phyloP scores from a whole-genome alignment of 768 basidiomycete genomes.

The Leccinum uliginosum region DNA sequence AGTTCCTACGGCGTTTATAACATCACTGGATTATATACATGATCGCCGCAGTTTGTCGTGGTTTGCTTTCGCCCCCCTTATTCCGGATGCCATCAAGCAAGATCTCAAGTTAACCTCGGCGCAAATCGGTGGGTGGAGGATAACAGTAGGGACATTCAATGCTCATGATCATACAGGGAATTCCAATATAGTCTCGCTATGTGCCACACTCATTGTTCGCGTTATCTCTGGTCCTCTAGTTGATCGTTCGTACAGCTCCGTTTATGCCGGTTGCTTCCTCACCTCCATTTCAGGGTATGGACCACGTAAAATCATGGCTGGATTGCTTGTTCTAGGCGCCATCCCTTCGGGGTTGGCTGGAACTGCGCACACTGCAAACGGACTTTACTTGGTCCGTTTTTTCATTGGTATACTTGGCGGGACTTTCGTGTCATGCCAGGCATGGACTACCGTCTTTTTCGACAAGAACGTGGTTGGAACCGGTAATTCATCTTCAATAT shows the following conservation, averaged over 20 bases:
- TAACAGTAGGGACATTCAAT: neutral
- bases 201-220: constrained; percentile 47
- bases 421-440: constrained; percentile 58
- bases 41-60: constrained; percentile 32
- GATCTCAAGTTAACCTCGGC: constrained; percentile 47
- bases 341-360: constrained; percentile 59
- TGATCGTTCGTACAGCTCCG: constrained; percentile 28
- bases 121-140: constrained; percentile 35
- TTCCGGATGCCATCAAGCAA: constrained; percentile 49
- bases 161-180: constrained; percentile 29
- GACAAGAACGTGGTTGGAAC: constrained; percentile 45
- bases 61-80: constrained; percentile 62
- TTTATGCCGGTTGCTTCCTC: neutral
- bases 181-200: constrained; percentile 46
- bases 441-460: constrained; percentile 60
- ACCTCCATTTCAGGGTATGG: constrained; percentile 33
- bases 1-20: neutral
- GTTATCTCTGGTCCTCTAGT: constrained; percentile 47
- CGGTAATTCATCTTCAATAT: constrained; percentile 10
- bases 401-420: constrained; percentile 60
- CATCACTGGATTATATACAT: neutral
- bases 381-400: constrained; percentile 46
- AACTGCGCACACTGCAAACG: constrained; percentile 36
- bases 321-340: constrained; percentile 47
- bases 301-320: constrained; percentile 53